A percentile compares a stretch with the other conserved stretches of the same genome.
Evolutionary conservation across 2,329 filamentous ascomycete species (phyloP).

Genomic region (Epichloe amarillans): DNA sequence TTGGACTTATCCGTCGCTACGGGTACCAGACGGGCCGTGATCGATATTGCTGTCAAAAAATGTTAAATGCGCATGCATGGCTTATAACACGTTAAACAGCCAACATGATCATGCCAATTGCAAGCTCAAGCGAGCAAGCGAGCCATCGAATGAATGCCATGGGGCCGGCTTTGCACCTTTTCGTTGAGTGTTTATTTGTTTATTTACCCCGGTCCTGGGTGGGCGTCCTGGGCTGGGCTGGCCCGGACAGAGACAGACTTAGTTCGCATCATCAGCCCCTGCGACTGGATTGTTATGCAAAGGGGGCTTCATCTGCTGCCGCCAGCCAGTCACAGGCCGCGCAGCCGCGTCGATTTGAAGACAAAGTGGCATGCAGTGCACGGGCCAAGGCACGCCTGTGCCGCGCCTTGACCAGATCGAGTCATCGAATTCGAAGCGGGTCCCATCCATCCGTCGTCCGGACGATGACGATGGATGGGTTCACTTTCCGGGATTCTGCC

Average conservation of each 20-base stretch:
- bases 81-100: too few species aligned
- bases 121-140: too few species aligned
- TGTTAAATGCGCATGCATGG: too few species aligned
- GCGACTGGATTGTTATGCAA: background rate
- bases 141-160: background rate
- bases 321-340: slow-evolving; percentile 2
- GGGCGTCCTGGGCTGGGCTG: background rate
- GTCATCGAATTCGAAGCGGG: background rate
- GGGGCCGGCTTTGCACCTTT: background rate
- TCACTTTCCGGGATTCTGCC: background rate
- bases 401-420: background rate
- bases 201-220: slow-evolving; percentile 1
- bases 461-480: background rate
- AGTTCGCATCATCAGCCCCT: background rate
- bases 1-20: background rate
- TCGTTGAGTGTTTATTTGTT: slow-evolving; percentile 2
- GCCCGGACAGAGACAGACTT: too few species aligned
- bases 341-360: slow-evolving; percentile 1
- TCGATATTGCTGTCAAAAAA: background rate
- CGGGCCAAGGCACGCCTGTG: background rate
- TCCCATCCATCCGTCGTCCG: background rate
- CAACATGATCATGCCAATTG: too few species aligned
- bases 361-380: background rate
- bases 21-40: background rate
- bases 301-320: background rate